Percentiles rank a stretch among this genome's conserved stretches.
Conservation (phyloP, 768 basidiomycete species). For the Baorangia bicolor region DNA sequence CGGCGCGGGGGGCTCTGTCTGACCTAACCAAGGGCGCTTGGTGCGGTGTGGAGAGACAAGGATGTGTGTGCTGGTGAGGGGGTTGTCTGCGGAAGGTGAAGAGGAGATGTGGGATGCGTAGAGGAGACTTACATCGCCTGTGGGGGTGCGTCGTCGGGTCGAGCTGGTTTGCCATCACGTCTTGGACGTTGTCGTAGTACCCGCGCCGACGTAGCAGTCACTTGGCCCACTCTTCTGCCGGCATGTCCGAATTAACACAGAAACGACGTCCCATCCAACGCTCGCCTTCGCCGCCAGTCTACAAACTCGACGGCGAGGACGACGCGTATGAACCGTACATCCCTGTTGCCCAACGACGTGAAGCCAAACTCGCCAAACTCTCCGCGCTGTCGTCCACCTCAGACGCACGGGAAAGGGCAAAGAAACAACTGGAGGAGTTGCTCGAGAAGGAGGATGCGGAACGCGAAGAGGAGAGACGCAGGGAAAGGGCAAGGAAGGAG, state of each 20-base stretch:
- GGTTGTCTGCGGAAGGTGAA: constrained; percentile 58
- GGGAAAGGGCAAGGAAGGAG: constrained; percentile 79
- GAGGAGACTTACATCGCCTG: constrained; percentile 55
- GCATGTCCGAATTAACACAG: constrained; percentile 33
- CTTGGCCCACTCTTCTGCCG: neutral
- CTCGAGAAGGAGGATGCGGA: constrained; percentile 67
- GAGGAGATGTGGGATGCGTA: neutral
- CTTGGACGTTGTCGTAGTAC: no score
- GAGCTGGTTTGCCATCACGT: constrained; percentile 38
- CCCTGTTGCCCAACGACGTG: constrained; percentile 80
- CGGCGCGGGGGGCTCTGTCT: constrained; percentile 65
- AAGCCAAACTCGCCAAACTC: constrained; percentile 76
- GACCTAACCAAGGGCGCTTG: constrained; percentile 90
- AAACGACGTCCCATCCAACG: constrained; percentile 56
- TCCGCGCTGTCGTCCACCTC: constrained; percentile 57
- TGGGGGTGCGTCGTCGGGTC: constrained; percentile 66
- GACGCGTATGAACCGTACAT: constrained; percentile 82
- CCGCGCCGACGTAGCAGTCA: no score
- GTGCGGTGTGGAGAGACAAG: constrained; percentile 89
- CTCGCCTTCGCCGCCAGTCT: constrained; percentile 56
- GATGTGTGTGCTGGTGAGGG: constrained; percentile 71
- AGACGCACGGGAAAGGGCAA: constrained; percentile 48
- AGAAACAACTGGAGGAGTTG: constrained; percentile 52
- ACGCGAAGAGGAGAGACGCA: constrained; percentile 71
- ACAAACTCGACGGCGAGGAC: constrained; percentile 60